phyloP scores from a whole-genome alignment of 1,139 yeast species.

The Diutina ranongensis region DNA sequence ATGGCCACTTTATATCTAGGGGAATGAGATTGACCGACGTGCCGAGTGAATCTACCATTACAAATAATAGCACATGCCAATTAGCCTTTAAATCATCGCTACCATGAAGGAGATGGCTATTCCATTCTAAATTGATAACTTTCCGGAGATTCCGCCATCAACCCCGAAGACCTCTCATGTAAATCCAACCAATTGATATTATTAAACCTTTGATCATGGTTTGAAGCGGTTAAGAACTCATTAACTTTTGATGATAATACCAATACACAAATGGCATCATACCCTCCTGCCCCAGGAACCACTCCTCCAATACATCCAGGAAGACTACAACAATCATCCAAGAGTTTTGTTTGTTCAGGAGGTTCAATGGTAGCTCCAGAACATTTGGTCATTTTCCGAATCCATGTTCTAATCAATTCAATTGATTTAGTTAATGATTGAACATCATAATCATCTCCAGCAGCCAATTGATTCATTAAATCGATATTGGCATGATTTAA shows the following conservation, averaged over 20 bases:
- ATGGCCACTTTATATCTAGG: too few species aligned
- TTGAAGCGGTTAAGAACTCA: slow-evolving; percentile 23
- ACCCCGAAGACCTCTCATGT: slow-evolving; percentile 47
- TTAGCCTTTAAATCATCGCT: not conserved
- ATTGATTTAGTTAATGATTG: not conserved
- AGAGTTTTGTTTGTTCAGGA: slow-evolving; percentile 50
- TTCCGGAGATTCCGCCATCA: slow-evolving; percentile 22
- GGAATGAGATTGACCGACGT: too few species aligned
- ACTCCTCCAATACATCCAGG: slow-evolving; percentile 86
- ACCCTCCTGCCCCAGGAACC: slow-evolving; percentile 98
- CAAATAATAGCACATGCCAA: too few species aligned
- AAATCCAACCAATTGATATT: slow-evolving; percentile 56
- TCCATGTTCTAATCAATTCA: slow-evolving; percentile 35
- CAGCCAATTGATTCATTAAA: slow-evolving; percentile 40
- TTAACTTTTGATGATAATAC: slow-evolving; percentile 38
- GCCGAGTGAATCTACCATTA: too few species aligned
- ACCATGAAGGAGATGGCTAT: not conserved
- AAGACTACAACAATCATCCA: slow-evolving; percentile 46
- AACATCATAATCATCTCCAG: too few species aligned
- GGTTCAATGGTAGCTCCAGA: slow-evolving; percentile 92
- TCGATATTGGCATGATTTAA: slow-evolving; percentile 48
- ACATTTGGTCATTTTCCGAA: slow-evolving; percentile 46
- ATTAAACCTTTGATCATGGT: slow-evolving; percentile 17
- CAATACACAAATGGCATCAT: slow-evolving; percentile 76
- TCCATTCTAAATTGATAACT: not conserved